phyloP scores from a whole-genome alignment of 2,329 filamentous ascomycete species.

The Polytolypa hystricis region DNA sequence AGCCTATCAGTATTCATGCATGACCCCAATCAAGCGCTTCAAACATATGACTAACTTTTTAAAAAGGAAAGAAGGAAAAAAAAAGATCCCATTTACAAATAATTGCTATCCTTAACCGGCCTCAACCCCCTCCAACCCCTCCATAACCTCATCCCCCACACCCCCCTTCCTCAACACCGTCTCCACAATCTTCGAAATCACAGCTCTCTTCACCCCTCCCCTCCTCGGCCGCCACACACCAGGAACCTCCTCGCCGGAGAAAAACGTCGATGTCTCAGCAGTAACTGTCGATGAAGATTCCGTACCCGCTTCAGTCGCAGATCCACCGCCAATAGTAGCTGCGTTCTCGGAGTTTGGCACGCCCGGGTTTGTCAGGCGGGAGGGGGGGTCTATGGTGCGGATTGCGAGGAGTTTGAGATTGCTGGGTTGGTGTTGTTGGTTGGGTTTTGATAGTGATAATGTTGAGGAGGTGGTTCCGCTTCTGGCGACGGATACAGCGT shows the following conservation, averaged over 20 bases:
- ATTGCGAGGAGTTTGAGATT: conserved; percentile 53
- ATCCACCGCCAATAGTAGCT: conserved; percentile 35
- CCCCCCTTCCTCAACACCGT: conserved; percentile 66
- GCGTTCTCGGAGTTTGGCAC: conserved; percentile 54
- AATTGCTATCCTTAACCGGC: conserved; percentile 38
- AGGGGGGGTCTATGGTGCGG: conserved; percentile 63
- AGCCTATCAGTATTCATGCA: no score
- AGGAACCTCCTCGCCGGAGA: conserved; percentile 47
- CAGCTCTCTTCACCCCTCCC: conserved; percentile 66
- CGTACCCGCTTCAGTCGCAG: conserved; percentile 20
- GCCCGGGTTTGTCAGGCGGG: conserved; percentile 59
- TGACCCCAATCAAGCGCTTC: no score
- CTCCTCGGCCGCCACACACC: conserved; percentile 79
- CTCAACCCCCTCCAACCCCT: conserved; percentile 61
- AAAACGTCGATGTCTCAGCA: conserved; percentile 31
- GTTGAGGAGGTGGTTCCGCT: conserved; percentile 21
- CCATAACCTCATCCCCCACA: conserved; percentile 75
- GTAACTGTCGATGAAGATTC: conserved; percentile 30
- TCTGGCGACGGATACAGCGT: conserved; percentile 67
- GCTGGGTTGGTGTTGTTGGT: conserved; percentile 22
- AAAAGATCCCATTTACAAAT: conserved; percentile 6
- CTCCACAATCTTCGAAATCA: conserved; percentile 64
- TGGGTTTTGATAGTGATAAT: conserved; percentile 29
- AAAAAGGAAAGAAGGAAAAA: conserved; percentile 12
- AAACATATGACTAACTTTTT: conserved; percentile 3